Evolutionary conservation across 2,329 filamentous ascomycete genomes (phyloP), one percentile per base, ranked within the genome.

Genomic region (Fusarium sp.): DNA sequence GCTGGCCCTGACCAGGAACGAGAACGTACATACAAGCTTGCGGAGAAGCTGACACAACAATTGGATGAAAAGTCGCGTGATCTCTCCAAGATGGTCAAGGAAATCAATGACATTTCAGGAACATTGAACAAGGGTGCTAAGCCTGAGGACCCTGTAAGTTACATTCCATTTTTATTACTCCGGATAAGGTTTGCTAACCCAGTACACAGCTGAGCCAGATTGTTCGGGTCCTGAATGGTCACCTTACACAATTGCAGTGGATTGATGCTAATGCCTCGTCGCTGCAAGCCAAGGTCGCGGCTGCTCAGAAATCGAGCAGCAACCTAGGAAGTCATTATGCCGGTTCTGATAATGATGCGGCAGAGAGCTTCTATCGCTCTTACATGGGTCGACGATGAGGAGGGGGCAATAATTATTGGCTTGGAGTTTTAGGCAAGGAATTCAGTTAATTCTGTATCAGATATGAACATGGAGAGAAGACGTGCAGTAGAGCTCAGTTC

Each of bases 51-150:
- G 73, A 94, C 94, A 16, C 94, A 97, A 80, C 91, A 94, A 74
- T 87, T 99, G 73, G 95, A 97, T 65, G 95, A 97, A 77, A 97
- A 98, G 90, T 95, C 94, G 79, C 94, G 94, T 80, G 95, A 97
- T 80, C 87, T 99, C 72, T 91, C 91, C 53, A 96, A 94, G 84
- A 98, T 99, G 95, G 97, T 99, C 77, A 95, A 97, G 80, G 96
- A 98, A 83, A 97, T 99, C 81, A 99, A 99, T 81, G 91, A 92
- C 76, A 96, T 97, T 71, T 96, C 94, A n/a, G 89, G 93, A 61
- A 94, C 92, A 30, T 85, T 99, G 74, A 96, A 91, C 87, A 97
- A 97, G 88, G 94, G 93, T 66, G 92, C 89, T 83, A 97, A 97
- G 83, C 90, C 94, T 33, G 94, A 96, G 81, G 94, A 96, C 83